These are phyloP conservation scores for Pleurotus eryngii DNA, from an alignment of 768 basidiomycete genomes.

Conservation along the genomic window DNA sequence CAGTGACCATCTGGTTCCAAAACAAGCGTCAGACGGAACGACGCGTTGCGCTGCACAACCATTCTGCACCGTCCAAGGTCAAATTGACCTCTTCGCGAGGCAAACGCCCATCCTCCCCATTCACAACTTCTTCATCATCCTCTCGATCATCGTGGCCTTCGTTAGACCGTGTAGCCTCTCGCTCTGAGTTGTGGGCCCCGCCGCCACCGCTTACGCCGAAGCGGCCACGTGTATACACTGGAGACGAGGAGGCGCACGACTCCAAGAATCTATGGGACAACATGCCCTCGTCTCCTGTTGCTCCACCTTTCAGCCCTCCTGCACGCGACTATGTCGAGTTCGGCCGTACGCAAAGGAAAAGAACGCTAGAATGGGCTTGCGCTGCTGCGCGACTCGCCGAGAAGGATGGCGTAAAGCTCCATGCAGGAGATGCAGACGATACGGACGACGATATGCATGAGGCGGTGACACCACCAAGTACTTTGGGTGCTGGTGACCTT, in stretches of 20 bases:
- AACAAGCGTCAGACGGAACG: conserved; percentile 75
- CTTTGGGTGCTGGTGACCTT: conserved; percentile 38
- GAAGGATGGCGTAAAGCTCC: conserved; percentile 28
- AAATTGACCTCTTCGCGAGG: conserved; percentile 25
- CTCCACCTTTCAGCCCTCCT: conserved; percentile 50
- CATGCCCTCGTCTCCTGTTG: conserved; percentile 65
- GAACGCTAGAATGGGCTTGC: conserved; percentile 75
- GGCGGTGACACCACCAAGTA: conserved; percentile 60
- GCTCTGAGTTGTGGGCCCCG: conserved; percentile 43
- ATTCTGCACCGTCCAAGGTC: conserved; percentile 23
- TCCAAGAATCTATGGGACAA: conserved; percentile 40
- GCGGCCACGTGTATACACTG: conserved; percentile 19
- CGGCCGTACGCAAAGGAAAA: conserved; percentile 41
- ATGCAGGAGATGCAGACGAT: conserved; percentile 20
- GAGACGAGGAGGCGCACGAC: background rate
- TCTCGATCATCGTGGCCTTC: conserved; percentile 37
- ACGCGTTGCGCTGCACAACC: conserved; percentile 41
- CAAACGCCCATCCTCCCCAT: conserved; percentile 18
- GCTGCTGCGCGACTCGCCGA: conserved; percentile 53
- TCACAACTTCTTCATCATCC: conserved; percentile 21
- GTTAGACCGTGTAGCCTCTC: conserved; percentile 58
- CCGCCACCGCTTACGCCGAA: conserved; percentile 39
- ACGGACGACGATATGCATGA: conserved; percentile 68
- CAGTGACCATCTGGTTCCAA: conserved; percentile 82
- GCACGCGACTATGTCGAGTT: conserved; percentile 45